A percentile compares a stretch with the other conserved stretches of the same genome.
phyloP scores from a whole-genome alignment of 257 asterid genomes.

The Solanum pinnatisectum region DNA sequence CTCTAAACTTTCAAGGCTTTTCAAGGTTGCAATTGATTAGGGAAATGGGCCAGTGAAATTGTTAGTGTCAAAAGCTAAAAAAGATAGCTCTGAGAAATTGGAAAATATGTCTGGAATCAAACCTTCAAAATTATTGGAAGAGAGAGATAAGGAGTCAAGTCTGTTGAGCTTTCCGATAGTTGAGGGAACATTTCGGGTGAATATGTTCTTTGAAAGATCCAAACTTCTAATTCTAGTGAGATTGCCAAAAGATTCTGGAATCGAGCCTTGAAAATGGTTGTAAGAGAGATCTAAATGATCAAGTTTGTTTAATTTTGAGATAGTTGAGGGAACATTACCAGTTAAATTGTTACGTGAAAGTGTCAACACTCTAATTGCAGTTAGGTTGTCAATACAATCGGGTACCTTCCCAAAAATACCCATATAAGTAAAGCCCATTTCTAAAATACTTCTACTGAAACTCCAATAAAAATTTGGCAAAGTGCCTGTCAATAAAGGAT shows the following conservation, averaged over 20 bases:
- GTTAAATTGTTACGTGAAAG: too few species aligned
- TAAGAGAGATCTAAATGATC: too few species aligned
- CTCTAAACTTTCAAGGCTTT: accelerated
- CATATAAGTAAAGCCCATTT: too few species aligned
- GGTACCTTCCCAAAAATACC: too few species aligned
- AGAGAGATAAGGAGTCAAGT: background rate
- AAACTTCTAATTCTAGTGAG: background rate
- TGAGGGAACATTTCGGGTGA: background rate
- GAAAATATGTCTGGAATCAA: background rate
- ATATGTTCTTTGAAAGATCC: background rate
- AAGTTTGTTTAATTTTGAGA: too few species aligned
- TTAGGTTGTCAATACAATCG: too few species aligned
- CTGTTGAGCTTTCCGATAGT: background rate
- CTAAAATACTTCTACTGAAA: too few species aligned
- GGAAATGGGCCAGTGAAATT: background rate
- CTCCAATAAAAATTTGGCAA: too few species aligned
- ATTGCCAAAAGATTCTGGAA: background rate
- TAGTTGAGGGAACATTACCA: too few species aligned
- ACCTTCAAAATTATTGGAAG: background rate
- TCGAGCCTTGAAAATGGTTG: too few species aligned
- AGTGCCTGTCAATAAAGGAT: too few species aligned
- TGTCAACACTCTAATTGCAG: too few species aligned
- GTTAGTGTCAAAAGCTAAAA: background rate
- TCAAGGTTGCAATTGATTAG: background rate
- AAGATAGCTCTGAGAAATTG: background rate